Base-by-base conservation (phyloP, 805 yeast genomes). In the Cyberlindnera americana region DNA sequence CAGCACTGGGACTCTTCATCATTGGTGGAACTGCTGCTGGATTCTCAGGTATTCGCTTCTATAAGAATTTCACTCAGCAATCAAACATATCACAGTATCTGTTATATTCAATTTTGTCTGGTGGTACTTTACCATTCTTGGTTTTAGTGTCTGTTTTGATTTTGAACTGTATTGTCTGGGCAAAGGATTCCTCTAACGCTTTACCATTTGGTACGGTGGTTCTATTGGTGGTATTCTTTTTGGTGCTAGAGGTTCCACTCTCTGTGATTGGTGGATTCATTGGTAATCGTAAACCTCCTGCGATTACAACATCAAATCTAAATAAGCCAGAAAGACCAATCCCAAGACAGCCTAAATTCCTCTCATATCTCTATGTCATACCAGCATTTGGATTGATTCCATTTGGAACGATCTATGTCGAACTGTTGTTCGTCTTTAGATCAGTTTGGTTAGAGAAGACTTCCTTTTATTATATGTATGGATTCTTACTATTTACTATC, bases 401-500 rank as follows among this genome's bases (percentile, higher is more conserved):
- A 25, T 88, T 86, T 56, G 79, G 82, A 14, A 78, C 87, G 11
- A 79, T 85, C n/a, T 82, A 81, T 55, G 88, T 84, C 40, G 95
- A 88, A 55, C 65, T 88, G 43, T 62, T 78, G 40, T 82, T 79
- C 58, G 72, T 86, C 21, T 79, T 83, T 65, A 78, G 84, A 57
- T 77, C 90, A 2, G 67, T 86, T 10, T 86, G 95, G 91, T 65
- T 81, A 42, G 89, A 84, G 53, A 83, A 83, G 59, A 76, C 89
- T 1, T 76, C 90, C 3, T 84, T 78, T 53, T 84, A 83, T 60
- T 83, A 80, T 65, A 75, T 80, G 74, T 87, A 83, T 60, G 93
- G 95, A 3, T 87, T 85, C 55, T 64, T 88, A 17, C 69, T 82
- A 17, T 64, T 78, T 19, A 82, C 88, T 5, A 69, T 79, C 23